Base-by-base conservation (phyloP, 129 eudicot species). In the Sambucus nigra region DNA sequence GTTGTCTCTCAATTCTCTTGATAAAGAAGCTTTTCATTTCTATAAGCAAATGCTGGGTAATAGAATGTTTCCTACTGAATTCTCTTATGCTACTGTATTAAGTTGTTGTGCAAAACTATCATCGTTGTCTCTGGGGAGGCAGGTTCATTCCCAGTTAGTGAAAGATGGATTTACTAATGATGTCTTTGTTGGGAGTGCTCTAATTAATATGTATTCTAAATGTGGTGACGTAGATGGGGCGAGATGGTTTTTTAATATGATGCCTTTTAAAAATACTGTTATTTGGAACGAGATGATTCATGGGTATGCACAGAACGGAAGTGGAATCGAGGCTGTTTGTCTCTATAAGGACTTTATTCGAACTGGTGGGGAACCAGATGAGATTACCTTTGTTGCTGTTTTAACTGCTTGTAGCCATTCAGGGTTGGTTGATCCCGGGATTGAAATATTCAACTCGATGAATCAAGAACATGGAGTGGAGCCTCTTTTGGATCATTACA, bases 211-310 rank as follows among this genome's bases (percentile, higher is more conserved):
- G 97, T 88, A 88, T 54, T 80, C 74, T 46, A 88, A 78, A 67
- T 84, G 94, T 63, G 97, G 97, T 25, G 69, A 77, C 51, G 76
- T 81, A 3, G 66, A 70, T 14, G 80, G 52, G 35, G 88, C 92
- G 44, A 66, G 80, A 35, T 23, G 31, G 20, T 64, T 67, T 55
- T 88, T 88, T 54, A 82, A 80, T 32, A 52, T 32, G 19, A 88
- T 88, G 92, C 72, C 70, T 2, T 55, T 20, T 24, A 84, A 65
- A 44, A 80, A 71, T 72, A 78, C 77, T 0, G 73, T 84, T 39
- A 73, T 80, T 3, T 88, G 97, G 97, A 88, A 88, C 24, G 87
- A 84, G 59, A 84, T 88, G 94, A 81, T 88, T 56, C 94, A 84
- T 27, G 94, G 97, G 29, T 84, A 84, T 62, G 94, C 97, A 11